Percentiles rank a stretch among this genome's conserved stretches.
Conservation (phyloP, 169 alveolate species). For the Cryptosporidium canis region DNA sequence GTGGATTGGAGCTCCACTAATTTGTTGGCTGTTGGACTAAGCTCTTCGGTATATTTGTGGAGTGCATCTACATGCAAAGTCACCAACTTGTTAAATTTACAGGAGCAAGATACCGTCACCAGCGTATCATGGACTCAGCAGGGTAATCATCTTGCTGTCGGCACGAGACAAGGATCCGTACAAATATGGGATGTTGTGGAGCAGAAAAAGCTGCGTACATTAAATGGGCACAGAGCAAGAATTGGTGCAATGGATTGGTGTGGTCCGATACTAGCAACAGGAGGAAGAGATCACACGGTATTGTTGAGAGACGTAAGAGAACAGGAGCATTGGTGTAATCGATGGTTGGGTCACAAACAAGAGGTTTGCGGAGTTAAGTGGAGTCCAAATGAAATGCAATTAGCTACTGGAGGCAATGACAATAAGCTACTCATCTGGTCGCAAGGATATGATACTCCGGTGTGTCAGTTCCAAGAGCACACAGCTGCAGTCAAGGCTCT, state of each 20-base stretch:
- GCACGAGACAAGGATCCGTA: slow-evolving; percentile 87
- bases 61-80: slow-evolving; percentile 87
- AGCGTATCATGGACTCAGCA: slow-evolving; percentile 89
- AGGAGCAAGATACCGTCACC: slow-evolving; percentile 85
- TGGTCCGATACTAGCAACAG: slow-evolving; percentile 87
- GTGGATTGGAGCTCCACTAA: slow-evolving; percentile 89
- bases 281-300: slow-evolving; percentile 91
- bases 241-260: slow-evolving; percentile 93
- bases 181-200: slow-evolving; percentile 84
- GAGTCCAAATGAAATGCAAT: slow-evolving; percentile 87
- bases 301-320: slow-evolving; percentile 87
- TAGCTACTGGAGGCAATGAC: slow-evolving; percentile 97
- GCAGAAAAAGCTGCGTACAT: slow-evolving; percentile 76
- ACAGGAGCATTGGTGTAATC: slow-evolving; percentile 75
- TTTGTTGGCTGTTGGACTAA: slow-evolving; percentile 90
- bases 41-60: slow-evolving; percentile 91
- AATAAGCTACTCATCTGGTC: slow-evolving; percentile 92
- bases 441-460: slow-evolving; percentile 82
- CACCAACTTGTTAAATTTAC: slow-evolving; percentile 87
- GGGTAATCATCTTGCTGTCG: slow-evolving; percentile 89
- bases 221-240: slow-evolving; percentile 90
- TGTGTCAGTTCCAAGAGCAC: slow-evolving; percentile 83
- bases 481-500: slow-evolving; percentile 95
- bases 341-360: slow-evolving; percentile 85
- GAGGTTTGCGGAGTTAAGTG: slow-evolving; percentile 91